Evolutionary conservation across 2,329 filamentous ascomycete genomes (phyloP), one percentile per base, ranked within the genome.

Genomic region (Metarhizium robertsii): DNA sequence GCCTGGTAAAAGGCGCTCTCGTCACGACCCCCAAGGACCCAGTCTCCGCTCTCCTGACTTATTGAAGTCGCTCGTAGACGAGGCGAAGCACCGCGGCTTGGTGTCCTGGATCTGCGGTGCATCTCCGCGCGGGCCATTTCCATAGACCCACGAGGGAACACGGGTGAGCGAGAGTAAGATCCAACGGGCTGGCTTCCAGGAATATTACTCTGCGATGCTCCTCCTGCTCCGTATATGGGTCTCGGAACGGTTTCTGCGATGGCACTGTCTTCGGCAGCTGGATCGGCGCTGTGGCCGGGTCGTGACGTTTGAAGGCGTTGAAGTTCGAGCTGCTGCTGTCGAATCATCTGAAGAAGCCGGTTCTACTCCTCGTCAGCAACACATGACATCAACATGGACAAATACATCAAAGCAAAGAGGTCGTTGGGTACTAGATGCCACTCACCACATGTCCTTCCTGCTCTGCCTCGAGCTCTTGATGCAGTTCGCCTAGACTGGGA

Each of bases 1-100:
- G 88, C 88, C 67, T 91, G 87, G 64, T 92, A 92, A 67, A 90
- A 91, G 1, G 86, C 85, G 60, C 80, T 85, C 67, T 92, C 88
- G 63, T 91, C 88, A 18, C 87, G 76, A 7, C 80, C 80, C n/a
- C 79, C 80, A 1, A 87, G 75, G 50, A 79, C 70, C 73, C 79
- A 83, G 34, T 90, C 85, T 38, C 78, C 79, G 53, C 75, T 77
- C 55, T 86, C 83, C 18, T 71, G 78, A 55, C 79, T 79, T 61
- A 84, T 81, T 2, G 81, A 84, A 40, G 79, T 75, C 50, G 81
- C 71, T 63, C 80, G 69, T 64, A 86, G 63, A 67, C 78, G 68
- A 62, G 87, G 73, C 63, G 82, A 79, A 65, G 77, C 77, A 51
- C 76, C 78, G 55, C 76, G 77, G 61, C 80, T 85, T 6, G 81